phyloP scores from a whole-genome alignment of 805 yeast species.

The Sugiyamaella valdiviana region DNA sequence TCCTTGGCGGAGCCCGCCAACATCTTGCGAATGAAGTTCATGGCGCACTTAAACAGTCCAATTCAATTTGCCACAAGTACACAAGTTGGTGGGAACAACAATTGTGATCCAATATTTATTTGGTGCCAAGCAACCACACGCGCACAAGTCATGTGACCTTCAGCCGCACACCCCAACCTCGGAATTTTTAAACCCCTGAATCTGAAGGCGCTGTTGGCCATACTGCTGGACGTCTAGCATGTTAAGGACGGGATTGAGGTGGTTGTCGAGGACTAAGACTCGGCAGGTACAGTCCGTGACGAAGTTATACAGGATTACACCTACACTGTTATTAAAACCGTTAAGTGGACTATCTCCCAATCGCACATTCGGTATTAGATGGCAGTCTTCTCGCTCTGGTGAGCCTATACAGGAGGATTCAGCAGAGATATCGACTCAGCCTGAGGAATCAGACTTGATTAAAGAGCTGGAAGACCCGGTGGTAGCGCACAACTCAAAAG shows the following conservation, averaged over 20 bases:
- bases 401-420: background rate
- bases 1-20: conserved; percentile 19
- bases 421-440: background rate
- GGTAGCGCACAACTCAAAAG: conserved; percentile 11
- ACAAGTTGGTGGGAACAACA: too few species aligned
- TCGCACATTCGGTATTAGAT: background rate
- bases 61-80: background rate
- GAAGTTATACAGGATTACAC: too few species aligned
- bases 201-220: background rate
- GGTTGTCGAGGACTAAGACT: too few species aligned
- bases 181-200: background rate
- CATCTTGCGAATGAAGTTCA: conserved; percentile 27
- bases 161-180: background rate
- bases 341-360: too few species aligned
- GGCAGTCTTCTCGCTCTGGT: background rate
- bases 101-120: too few species aligned
- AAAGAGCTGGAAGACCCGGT: background rate
- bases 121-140: background rate
- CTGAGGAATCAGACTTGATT: background rate
- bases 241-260: background rate
- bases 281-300: too few species aligned
- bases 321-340: too few species aligned
- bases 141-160: background rate
- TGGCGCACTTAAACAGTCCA: conserved; percentile 4
- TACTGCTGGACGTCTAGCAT: background rate